phyloP scores from a whole-genome alignment of 2,329 filamentous ascomycete species.

The Diaporthe batatas region DNA sequence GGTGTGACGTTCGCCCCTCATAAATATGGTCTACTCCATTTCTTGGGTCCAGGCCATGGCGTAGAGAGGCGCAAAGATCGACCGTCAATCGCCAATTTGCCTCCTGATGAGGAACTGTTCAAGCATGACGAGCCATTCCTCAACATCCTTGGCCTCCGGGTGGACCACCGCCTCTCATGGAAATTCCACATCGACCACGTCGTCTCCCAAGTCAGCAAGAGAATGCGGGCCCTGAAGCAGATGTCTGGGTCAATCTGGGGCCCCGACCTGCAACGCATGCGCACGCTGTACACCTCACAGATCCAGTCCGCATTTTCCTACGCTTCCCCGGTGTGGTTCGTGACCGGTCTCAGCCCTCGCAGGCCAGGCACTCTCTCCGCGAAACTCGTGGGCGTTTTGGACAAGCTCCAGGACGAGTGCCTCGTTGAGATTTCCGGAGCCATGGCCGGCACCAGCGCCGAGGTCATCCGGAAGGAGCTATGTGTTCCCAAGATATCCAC shows the following conservation, averaged over 20 bases:
- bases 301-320: neutral
- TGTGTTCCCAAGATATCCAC: neutral
- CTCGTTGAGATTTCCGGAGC: neutral
- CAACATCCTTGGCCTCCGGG: neutral
- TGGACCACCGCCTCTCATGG: conserved; percentile 10
- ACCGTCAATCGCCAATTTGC: neutral
- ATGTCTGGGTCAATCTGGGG: neutral
- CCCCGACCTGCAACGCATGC: neutral
- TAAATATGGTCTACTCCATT: conserved; percentile 1
- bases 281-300: conserved; percentile 5
- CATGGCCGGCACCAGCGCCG: neutral
- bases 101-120: neutral
- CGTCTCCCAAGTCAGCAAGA: neutral
- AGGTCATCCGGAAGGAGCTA: neutral
- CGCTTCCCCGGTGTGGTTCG: conserved; percentile 1
- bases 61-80: neutral
- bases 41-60: neutral
- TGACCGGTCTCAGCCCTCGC: neutral
- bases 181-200: neutral
- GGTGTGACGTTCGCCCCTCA: neutral
- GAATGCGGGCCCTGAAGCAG: neutral
- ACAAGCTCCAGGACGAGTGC: neutral
- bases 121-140: neutral
- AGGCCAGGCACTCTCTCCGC: neutral
- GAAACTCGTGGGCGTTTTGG: neutral